Evolutionary conservation across 805 yeast species (phyloP), one percentile per base, ranked within the genome.

Genomic region (Hyphopichia homilentoma): DNA sequence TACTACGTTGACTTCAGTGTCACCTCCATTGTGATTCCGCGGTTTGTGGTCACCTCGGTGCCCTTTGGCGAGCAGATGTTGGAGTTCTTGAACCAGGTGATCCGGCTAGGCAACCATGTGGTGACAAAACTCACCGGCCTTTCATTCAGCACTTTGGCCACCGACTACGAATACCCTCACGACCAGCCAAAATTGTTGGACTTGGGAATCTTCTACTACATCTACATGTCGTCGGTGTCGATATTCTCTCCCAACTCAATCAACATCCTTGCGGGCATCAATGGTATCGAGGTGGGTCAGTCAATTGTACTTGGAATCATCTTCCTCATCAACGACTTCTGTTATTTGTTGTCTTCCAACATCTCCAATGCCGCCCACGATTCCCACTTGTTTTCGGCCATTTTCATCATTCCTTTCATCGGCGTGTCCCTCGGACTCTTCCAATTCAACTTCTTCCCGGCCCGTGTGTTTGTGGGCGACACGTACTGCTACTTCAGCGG

Each of bases 401-500:
- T 86, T 34, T 68, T 93, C 41, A 60, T 93, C 25, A 63, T 89
- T 1, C 99, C 98, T 15, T 82, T 90, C 50, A 50, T 90, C 25
- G 96, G 96, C 1, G 93, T 86, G 6, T 77, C 95, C 0, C 40
- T 81, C 1, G 95, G 84, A 0, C 61, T 93, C 34, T 73, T 84
- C 45, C 77, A 75, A 45, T 81, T 70, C 65, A 93, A 93, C 54
- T 84, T 89, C 82, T 93, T 70, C 65, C 98, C 98, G 1, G 87
- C 98, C 0, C 63, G 63, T 35, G 97, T 87, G 1, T 93, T 93
- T 61, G 99, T 93, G 6, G 99, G 99, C 19, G 99, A 93, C 54
- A 90, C 98, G 1, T 93, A 84, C 66, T 93, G 99, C 61, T 93
- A 93, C 60, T 89, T 93, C 58, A 87, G 96, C 16, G 99, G 99